phyloP scores from a whole-genome alignment of 768 basidiomycete genomes.

The Kwoniella heveanensis region DNA sequence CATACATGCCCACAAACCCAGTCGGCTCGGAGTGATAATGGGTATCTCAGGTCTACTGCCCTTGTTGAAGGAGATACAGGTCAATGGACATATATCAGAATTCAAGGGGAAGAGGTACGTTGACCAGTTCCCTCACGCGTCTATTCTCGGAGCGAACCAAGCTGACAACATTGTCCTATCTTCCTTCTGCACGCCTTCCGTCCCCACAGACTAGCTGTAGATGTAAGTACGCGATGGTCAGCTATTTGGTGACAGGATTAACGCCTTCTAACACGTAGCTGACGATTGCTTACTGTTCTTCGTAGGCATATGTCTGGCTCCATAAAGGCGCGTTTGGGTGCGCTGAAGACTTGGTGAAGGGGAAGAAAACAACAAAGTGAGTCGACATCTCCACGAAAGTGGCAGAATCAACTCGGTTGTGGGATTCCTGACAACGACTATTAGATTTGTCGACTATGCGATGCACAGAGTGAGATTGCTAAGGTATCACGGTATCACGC shows the following conservation, averaged over 20 bases:
- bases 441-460: constrained; percentile 91
- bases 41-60: constrained; percentile 89
- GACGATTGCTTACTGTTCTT: background rate
- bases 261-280: background rate
- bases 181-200: too few species aligned
- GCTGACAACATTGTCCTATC: background rate
- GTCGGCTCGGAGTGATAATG: constrained; percentile 60
- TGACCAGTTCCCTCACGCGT: background rate
- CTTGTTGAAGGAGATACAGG: constrained; percentile 85
- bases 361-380: constrained; percentile 79
- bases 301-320: constrained; percentile 68
- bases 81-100: constrained; percentile 73
- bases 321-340: constrained; percentile 80
- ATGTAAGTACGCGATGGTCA: constrained; percentile 59
- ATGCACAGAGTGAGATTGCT: constrained; percentile 89
- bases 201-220: constrained; percentile 68
- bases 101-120: constrained; percentile 72
- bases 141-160: background rate
- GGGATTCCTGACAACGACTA: background rate
- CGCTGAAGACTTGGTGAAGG: constrained; percentile 84
- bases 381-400: too few species aligned
- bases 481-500: constrained; percentile 77
- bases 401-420: too few species aligned
- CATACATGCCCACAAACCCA: background rate
- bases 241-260: constrained; percentile 8